phyloP scores from a whole-genome alignment of 768 basidiomycete species.

The Serendipita sp. region DNA sequence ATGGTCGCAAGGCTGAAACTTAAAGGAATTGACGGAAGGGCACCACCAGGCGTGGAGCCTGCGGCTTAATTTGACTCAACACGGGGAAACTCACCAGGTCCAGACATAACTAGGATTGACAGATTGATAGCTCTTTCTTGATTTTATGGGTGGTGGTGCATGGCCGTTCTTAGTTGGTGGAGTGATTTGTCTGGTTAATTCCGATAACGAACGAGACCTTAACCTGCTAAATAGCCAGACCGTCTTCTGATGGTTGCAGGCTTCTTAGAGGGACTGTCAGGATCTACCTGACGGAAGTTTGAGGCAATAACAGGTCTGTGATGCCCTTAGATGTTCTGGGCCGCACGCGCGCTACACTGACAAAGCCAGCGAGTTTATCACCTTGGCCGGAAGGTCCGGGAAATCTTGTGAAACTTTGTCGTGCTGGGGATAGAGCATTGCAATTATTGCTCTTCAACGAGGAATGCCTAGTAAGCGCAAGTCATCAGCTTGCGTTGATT shows the following conservation, averaged over 20 bases:
- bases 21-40: slow-evolving; percentile 75
- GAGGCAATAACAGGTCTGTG: slow-evolving; percentile 86
- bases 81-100: slow-evolving; percentile 69
- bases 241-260: slow-evolving; percentile 53
- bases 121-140: slow-evolving; percentile 75
- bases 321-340: slow-evolving; percentile 84
- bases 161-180: slow-evolving; percentile 81
- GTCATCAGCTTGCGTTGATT: slow-evolving; percentile 82
- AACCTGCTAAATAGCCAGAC: slow-evolving; percentile 82
- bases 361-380: slow-evolving; percentile 68
- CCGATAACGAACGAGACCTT: slow-evolving; percentile 89
- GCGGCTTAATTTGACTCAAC: slow-evolving; percentile 77
- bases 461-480: slow-evolving; percentile 79
- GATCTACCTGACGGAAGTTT: slow-evolving; percentile 70
- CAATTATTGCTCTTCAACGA: slow-evolving; percentile 86
- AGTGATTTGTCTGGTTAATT: slow-evolving; percentile 97
- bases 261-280: slow-evolving; percentile 80
- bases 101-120: slow-evolving; percentile 62
- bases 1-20: slow-evolving; percentile 63
- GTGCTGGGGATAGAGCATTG: slow-evolving; percentile 81
- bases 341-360: slow-evolving; percentile 79
- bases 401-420: slow-evolving; percentile 67
- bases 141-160: slow-evolving; percentile 79
- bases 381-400: slow-evolving; percentile 63
- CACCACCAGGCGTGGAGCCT: slow-evolving; percentile 67